A percentile compares a stretch with the other conserved stretches of the same genome.
phyloP scores from a whole-genome alignment of 2,329 filamentous ascomycete species.

The Hypocreales sp. region DNA sequence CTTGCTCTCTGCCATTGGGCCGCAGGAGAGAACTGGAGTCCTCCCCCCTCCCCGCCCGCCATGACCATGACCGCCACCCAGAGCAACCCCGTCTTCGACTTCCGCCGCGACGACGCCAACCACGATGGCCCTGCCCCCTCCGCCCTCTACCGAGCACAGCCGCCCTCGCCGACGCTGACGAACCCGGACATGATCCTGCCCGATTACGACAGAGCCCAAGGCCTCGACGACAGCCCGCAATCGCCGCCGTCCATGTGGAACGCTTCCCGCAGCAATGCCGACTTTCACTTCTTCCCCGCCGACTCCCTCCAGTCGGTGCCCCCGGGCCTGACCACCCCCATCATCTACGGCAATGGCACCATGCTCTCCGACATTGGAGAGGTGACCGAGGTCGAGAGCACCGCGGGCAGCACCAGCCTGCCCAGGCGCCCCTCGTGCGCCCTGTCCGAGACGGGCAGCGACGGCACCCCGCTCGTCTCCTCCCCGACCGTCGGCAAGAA shows the following conservation, averaged over 20 bases:
- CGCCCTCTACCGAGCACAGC: conserved; percentile 29
- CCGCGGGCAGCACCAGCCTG: conserved; percentile 21
- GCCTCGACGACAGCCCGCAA: conserved; percentile 34
- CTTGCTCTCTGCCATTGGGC: no score
- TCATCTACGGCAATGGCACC: conserved; percentile 54
- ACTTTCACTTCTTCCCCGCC: conserved; percentile 26
- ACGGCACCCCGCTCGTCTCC: conserved; percentile 19
- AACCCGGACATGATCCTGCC: conserved; percentile 93
- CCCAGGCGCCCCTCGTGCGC: conserved; percentile 22
- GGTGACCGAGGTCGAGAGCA: conserved; percentile 38
- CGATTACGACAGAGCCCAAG: conserved; percentile 45
- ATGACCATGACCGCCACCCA: conserved; percentile 16
- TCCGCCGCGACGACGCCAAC: conserved; percentile 13
- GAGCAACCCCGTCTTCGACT: conserved; percentile 8
- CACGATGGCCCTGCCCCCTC: conserved; percentile 12
- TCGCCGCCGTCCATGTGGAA: conserved; percentile 38
- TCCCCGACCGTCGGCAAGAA: conserved; percentile 30
- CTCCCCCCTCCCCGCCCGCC: no score
- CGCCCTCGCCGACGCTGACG: conserved; percentile 72
- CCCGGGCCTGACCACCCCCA: conserved; percentile 41
- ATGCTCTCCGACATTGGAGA: conserved; percentile 53
- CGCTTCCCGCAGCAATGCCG: conserved; percentile 19
- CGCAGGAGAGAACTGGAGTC: no score
- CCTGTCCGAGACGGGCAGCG: conserved; percentile 17
- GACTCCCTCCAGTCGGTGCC: conserved; percentile 23